Evolutionary conservation across 2,329 filamentous ascomycete species (phyloP).

Genomic region (Aspergillus ruber): DNA sequence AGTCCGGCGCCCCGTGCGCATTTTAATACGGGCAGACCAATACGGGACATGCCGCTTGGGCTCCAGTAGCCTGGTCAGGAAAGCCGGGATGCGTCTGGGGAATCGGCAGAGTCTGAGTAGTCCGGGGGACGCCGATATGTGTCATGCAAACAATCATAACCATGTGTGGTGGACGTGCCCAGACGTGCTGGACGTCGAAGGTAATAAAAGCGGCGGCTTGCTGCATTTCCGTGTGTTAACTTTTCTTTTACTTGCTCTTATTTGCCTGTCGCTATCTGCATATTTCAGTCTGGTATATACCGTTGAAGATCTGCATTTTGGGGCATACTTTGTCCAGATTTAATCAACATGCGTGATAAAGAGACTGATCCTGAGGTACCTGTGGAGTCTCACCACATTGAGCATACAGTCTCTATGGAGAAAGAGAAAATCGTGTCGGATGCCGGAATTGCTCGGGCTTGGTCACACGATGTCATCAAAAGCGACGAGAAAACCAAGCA

Average conservation of each 20-base stretch:
- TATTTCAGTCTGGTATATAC: too few relatives aligned
- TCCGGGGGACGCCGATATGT: too few relatives aligned
- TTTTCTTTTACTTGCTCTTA: slow-evolving; percentile 3
- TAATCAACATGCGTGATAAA: slow-evolving; percentile 7
- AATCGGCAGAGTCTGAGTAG: too few relatives aligned
- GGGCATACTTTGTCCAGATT: neutral
- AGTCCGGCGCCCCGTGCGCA: neutral
- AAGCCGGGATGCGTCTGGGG: too few relatives aligned
- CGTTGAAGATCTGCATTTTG: neutral
- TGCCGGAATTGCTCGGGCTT: slow-evolving; percentile 6
- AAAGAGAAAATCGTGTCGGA: slow-evolving; percentile 1
- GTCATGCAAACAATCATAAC: too few relatives aligned
- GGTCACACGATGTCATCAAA: slow-evolving; percentile 7
- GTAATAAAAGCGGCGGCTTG: too few relatives aligned
- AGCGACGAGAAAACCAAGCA: slow-evolving; percentile 6
- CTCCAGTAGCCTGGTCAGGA: too few relatives aligned
- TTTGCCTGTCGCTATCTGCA: slow-evolving; percentile 2
- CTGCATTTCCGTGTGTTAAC: too few relatives aligned
- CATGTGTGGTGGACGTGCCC: too few relatives aligned
- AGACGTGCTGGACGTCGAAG: too few relatives aligned
- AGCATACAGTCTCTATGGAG: slow-evolving; percentile 4
- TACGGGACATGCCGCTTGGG: too few relatives aligned
- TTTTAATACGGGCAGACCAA: too few relatives aligned
- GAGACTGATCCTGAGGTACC: slow-evolving; percentile 6
- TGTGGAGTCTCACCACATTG: slow-evolving; percentile 1